Conservation (phyloP, 1,284 basidiomycete species). For the Melampsora larici-populina region DNA sequence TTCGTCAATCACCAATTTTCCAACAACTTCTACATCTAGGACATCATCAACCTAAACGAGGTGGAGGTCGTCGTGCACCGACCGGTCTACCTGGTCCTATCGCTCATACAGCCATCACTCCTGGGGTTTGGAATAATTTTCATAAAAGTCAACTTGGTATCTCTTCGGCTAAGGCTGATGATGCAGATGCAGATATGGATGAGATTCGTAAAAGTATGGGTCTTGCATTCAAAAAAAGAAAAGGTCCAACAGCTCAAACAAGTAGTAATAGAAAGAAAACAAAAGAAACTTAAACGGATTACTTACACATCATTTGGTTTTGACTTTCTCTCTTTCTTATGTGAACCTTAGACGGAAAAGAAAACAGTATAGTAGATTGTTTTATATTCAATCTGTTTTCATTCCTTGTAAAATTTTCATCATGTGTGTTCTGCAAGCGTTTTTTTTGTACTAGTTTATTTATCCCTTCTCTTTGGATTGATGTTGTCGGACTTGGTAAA, state of each 20-base stretch:
- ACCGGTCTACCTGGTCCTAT: slow-evolving; percentile 33
- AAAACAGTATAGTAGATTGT: too few relatives aligned
- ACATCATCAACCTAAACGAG: slow-evolving; percentile 17
- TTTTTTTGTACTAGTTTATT: too few relatives aligned
- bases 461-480: too few relatives aligned
- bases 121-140: slow-evolving; percentile 42
- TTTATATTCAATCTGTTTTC: too few relatives aligned
- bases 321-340: too few relatives aligned
- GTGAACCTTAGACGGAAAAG: too few relatives aligned
- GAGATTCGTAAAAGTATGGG: slow-evolving; percentile 33
- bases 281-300: background rate
- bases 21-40: slow-evolving; percentile 40
- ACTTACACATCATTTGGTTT: too few relatives aligned
- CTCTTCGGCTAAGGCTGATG: slow-evolving; percentile 36
- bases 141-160: slow-evolving; percentile 42
- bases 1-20: slow-evolving; percentile 42
- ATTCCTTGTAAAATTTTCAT: too few relatives aligned
- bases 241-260: background rate
- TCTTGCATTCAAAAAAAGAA: slow-evolving; percentile 5
- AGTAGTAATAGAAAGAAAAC: background rate
- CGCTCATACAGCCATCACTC: slow-evolving; percentile 37
- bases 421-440: too few relatives aligned
- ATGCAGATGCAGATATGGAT: slow-evolving; percentile 41
- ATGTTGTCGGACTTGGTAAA: too few relatives aligned
- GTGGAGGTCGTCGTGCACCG: slow-evolving; percentile 24